These are phyloP conservation scores for Cubamyces sp. DNA, from an alignment of 768 basidiomycete genomes.

Conservation along the genomic window DNA sequence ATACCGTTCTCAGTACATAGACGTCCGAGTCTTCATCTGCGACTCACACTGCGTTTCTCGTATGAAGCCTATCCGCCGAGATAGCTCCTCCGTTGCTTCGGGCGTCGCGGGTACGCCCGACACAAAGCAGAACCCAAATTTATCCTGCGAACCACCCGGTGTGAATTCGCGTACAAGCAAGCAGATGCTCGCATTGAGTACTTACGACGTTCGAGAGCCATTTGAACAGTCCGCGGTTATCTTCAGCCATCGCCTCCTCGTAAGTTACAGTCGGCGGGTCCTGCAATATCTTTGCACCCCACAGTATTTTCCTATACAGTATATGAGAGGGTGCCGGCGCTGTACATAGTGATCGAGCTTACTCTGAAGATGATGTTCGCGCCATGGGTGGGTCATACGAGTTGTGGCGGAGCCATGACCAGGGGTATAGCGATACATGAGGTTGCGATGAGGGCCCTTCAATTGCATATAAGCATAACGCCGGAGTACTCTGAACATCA, in stretches of 20 bases:
- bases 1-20: background rate
- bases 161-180: background rate
- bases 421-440: conserved; percentile 86
- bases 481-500: background rate
- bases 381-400: conserved; percentile 76
- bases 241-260: conserved; percentile 69
- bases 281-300: conserved; percentile 78
- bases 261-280: conserved; percentile 77
- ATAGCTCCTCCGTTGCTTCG: conserved; percentile 82
- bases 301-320: conserved; percentile 63
- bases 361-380: conserved; percentile 46
- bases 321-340: background rate
- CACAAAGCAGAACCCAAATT: conserved; percentile 89
- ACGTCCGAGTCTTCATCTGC: background rate
- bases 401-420: conserved; percentile 78
- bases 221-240: conserved; percentile 70
- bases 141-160: conserved; percentile 53
- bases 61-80: conserved; percentile 81
- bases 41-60: conserved; percentile 77
- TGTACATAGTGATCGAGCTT: conserved; percentile 27
- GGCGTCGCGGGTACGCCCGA: conserved; percentile 78
- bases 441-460: conserved; percentile 59
- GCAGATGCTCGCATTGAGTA: conserved; percentile 4
- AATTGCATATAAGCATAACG: background rate
- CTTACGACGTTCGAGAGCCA: conserved; percentile 83